Evolutionary conservation across 352 stramenopile species (phyloP).

Genomic region (Globisporangium carolinianum): DNA sequence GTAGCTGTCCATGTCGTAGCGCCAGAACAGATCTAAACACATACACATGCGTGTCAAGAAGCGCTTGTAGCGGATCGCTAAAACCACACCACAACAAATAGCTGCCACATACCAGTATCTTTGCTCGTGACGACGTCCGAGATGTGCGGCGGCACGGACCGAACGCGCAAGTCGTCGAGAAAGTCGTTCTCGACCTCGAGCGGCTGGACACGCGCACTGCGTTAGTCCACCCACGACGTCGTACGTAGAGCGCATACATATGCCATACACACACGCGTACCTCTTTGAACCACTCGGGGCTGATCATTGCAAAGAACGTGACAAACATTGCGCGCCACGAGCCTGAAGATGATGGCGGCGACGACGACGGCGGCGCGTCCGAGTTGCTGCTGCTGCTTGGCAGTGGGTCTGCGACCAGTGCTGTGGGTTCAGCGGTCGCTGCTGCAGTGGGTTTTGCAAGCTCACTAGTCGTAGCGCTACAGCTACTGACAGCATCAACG

Average conservation of each 20-base stretch:
- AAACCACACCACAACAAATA: not conserved
- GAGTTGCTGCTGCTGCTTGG: not conserved
- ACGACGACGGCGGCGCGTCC: slow-evolving; percentile 5
- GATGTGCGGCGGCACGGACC: slow-evolving; percentile 37
- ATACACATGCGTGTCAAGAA: not conserved
- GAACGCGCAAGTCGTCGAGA: slow-evolving; percentile 41
- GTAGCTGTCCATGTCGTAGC: slow-evolving; percentile 67
- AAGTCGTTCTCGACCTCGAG: slow-evolving; percentile 26
- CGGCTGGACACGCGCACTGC: slow-evolving; percentile 8
- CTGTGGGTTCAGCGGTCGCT: too few species aligned
- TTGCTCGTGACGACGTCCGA: slow-evolving; percentile 43
- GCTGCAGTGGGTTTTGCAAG: too few species aligned
- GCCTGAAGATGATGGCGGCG: slow-evolving; percentile 10
- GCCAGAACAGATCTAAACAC: slow-evolving; percentile 38
- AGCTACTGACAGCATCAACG: not conserved
- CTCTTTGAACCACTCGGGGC: slow-evolving; percentile 44
- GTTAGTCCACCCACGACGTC: too few species aligned
- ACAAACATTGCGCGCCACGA: slow-evolving; percentile 54
- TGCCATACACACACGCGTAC: slow-evolving; percentile 6
- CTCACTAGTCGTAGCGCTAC: not conserved
- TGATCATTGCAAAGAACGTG: slow-evolving; percentile 54
- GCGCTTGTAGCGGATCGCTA: not conserved
- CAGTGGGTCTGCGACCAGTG: too few species aligned
- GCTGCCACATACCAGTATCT: slow-evolving; percentile 11
- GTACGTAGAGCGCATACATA: too few species aligned